Evolutionary conservation across 2,329 filamentous ascomycete genomes (phyloP).

Genomic region (Coniochaeta ligniaria): DNA sequence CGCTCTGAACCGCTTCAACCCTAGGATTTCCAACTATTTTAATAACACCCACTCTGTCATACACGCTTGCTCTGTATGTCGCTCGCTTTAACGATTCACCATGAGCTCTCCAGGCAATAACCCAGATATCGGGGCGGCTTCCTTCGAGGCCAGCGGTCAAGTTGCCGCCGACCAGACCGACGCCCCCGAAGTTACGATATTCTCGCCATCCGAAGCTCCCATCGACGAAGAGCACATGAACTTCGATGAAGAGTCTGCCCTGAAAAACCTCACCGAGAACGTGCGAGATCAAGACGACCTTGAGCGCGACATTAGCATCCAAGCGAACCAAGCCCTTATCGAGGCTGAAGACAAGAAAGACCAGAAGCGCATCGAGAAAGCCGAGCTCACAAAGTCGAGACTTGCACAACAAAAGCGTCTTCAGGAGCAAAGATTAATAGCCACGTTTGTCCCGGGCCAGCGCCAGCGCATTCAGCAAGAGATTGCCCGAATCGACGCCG

Average conservation of each 20-base stretch:
- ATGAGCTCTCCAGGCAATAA: not conserved
- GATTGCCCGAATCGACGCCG: conserved; percentile 56
- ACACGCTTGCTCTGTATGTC: not conserved
- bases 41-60: not conserved
- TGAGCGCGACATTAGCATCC: conserved; percentile 72
- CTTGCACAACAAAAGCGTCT: conserved; percentile 58
- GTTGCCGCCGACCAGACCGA: not conserved
- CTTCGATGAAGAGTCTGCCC: conserved; percentile 51
- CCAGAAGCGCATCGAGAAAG: conserved; percentile 53
- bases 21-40: not conserved
- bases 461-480: conserved; percentile 56
- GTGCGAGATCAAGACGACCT: conserved; percentile 84
- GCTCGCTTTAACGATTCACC: not conserved
- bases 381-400: conserved; percentile 46
- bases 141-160: not conserved
- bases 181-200: not conserved
- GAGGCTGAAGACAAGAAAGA: conserved; percentile 59
- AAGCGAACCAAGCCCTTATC: conserved; percentile 52
- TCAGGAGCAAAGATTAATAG: conserved; percentile 38
- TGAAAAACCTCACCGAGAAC: conserved; percentile 57
- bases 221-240: conserved; percentile 5
- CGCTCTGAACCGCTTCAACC: not conserved
- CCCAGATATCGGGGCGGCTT: not conserved
- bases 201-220: not conserved
- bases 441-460: conserved; percentile 24